Evolutionary conservation across 2,329 filamentous ascomycete genomes (phyloP).

Genomic region (Phyllosticta capitalensis): DNA sequence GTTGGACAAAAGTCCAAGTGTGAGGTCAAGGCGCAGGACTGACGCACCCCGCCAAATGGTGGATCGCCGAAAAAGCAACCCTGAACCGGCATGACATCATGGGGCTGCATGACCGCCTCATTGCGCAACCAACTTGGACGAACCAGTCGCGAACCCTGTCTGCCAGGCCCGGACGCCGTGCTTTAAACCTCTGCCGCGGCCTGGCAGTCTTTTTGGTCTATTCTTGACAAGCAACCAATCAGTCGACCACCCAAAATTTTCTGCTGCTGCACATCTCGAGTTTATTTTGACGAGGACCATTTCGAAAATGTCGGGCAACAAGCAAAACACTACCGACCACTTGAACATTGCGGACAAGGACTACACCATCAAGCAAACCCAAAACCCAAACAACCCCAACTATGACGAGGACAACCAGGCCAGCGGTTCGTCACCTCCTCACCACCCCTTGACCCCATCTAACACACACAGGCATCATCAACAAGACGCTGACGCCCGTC

Average conservation of each 20-base stretch:
- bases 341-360: too few relatives aligned
- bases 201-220: background rate
- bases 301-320: background rate
- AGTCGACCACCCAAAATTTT: background rate
- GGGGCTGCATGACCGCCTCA: background rate
- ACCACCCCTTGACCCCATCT: background rate
- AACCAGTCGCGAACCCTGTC: background rate
- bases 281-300: background rate
- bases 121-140: background rate
- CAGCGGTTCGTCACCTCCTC: background rate
- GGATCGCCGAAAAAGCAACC: background rate
- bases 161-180: background rate
- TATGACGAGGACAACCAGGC: constrained; percentile 7
- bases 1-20: background rate
- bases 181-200: background rate
- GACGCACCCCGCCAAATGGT: background rate
- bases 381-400: constrained; percentile 6
- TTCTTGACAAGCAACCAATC: background rate
- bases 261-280: background rate
- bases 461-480: constrained; percentile 12
- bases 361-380: background rate
- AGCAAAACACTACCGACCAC: background rate
- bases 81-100: constrained; percentile 8
- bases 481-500: constrained; percentile 14
- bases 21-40: background rate